Evolutionary conservation across 176 grass and related monocot species (phyloP).

Genomic region (Poa pratensis): DNA sequence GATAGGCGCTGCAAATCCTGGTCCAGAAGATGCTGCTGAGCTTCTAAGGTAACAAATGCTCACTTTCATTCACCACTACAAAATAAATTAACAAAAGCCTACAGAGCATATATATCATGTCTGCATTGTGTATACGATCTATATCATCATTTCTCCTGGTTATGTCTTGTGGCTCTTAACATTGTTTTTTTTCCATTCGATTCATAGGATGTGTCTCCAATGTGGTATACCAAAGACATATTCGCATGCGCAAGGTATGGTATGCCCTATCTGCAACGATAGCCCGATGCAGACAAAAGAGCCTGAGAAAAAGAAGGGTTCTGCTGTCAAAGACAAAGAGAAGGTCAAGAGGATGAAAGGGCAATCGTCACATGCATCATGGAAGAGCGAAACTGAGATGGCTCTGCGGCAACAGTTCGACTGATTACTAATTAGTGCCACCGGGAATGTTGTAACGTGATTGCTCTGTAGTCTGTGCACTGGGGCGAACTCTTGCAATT

Average conservation of each 20-base stretch:
- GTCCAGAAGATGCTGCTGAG: constrained; percentile 83
- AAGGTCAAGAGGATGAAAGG: constrained; percentile 93
- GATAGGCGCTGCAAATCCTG: constrained; percentile 82
- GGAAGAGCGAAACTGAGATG: constrained; percentile 99
- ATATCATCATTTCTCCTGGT: background rate
- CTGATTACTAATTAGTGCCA: constrained; percentile 44
- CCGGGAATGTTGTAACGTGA: background rate
- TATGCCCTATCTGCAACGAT: constrained; percentile 78
- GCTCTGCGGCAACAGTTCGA: constrained; percentile 85
- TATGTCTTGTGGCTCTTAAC: background rate
- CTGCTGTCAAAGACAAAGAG: constrained; percentile 85
- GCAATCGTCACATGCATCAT: constrained; percentile 78
- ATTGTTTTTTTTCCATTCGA: background rate
- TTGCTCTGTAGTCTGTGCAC: background rate
- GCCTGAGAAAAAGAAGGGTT: constrained; percentile 73
- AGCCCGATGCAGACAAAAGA: constrained; percentile 58
- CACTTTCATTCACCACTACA: background rate
- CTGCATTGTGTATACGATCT: background rate
- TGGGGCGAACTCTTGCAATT: background rate
- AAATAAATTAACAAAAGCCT: background rate
- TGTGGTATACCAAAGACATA: constrained; percentile 95
- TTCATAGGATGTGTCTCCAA: constrained; percentile 75
- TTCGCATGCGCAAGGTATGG: constrained; percentile 73
- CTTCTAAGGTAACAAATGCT: constrained; percentile 72
- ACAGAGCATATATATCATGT: background rate